These are phyloP conservation scores for Penicillium sp. DNA, from an alignment of 2,329 filamentous ascomycete genomes.

Conservation along the genomic window DNA sequence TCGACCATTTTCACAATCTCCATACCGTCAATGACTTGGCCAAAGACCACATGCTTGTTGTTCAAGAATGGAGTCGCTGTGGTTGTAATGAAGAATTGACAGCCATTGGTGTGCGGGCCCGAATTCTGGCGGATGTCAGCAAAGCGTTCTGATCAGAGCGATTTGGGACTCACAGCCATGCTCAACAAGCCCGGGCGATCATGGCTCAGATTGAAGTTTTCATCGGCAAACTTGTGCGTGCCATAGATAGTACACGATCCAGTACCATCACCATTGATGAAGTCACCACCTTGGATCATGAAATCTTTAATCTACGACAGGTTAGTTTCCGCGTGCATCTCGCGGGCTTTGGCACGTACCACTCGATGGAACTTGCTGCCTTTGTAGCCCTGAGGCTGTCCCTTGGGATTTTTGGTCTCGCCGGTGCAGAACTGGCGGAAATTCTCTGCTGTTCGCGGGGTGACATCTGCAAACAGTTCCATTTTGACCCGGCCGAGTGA, in stretches of 20 bases:
- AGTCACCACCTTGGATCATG: slow-evolving; percentile 98
- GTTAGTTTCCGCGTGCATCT: background rate
- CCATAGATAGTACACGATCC: slow-evolving; percentile 89
- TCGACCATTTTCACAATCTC: slow-evolving; percentile 92
- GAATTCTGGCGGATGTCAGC: slow-evolving; percentile 63
- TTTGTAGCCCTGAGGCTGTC: slow-evolving; percentile 89
- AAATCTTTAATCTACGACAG: slow-evolving; percentile 78
- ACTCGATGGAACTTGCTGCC: slow-evolving; percentile 92
- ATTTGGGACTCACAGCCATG: slow-evolving; percentile 75
- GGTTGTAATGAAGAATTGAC: slow-evolving; percentile 96
- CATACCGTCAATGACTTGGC: slow-evolving; percentile 84
- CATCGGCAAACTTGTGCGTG: slow-evolving; percentile 79
- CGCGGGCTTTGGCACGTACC: slow-evolving; percentile 53
- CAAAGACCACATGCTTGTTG: slow-evolving; percentile 93
- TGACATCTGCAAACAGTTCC: slow-evolving; percentile 82
- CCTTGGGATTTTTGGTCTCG: slow-evolving; percentile 76
- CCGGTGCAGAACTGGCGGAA: slow-evolving; percentile 97
- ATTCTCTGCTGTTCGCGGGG: slow-evolving; percentile 90
- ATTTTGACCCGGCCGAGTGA: slow-evolving; percentile 85
- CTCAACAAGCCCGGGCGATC: slow-evolving; percentile 77
- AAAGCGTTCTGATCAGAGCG: background rate
- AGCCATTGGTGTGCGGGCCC: slow-evolving; percentile 89
- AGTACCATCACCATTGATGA: slow-evolving; percentile 88
- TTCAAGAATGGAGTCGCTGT: slow-evolving; percentile 84
- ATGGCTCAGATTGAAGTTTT: slow-evolving; percentile 83